Conservation (phyloP, 2,329 filamentous ascomycete species). For the Colletotrichum echinochloae region DNA sequence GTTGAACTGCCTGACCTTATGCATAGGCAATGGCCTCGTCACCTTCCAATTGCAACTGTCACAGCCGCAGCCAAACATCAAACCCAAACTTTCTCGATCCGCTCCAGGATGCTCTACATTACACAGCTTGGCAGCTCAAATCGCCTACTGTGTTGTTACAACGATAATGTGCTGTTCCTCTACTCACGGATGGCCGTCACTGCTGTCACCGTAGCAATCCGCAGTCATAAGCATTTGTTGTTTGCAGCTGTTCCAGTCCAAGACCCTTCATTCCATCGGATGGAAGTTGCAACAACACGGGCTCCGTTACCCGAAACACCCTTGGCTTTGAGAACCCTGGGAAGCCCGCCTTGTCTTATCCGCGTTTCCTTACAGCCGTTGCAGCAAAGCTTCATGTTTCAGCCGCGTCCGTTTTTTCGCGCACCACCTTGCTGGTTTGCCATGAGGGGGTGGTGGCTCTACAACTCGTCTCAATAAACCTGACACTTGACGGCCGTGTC, state of each 20-base stretch:
- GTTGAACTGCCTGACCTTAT: neutral
- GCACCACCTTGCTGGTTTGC: neutral
- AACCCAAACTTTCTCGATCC: neutral
- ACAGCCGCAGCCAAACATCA: neutral
- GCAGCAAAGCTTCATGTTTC: conserved; percentile 9
- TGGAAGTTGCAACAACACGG: neutral
- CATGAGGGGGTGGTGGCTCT: neutral
- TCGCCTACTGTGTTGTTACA: neutral
- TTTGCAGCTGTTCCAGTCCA: conserved; percentile 1
- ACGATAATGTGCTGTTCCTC: neutral
- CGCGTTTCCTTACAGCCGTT: conserved; percentile 2
- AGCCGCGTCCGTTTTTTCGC: neutral
- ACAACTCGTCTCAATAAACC: conserved; percentile 11
- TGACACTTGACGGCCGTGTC: conserved; percentile 23
- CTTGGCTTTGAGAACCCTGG: conserved; percentile 3
- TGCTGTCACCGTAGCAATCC: neutral
- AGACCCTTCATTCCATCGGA: conserved; percentile 6
- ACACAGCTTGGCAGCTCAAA: neutral
- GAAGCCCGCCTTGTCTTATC: neutral
- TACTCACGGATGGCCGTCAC: neutral
- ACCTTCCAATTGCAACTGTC: neutral
- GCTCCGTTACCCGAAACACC: neutral
- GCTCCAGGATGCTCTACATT: neutral
- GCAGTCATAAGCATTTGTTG: neutral
- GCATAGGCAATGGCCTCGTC: conserved; percentile 8